A percentile compares a stretch with the other conserved stretches of the same genome.
phyloP scores from a whole-genome alignment of 2,329 filamentous ascomycete genomes.

The Blastomyces gilchristii region DNA sequence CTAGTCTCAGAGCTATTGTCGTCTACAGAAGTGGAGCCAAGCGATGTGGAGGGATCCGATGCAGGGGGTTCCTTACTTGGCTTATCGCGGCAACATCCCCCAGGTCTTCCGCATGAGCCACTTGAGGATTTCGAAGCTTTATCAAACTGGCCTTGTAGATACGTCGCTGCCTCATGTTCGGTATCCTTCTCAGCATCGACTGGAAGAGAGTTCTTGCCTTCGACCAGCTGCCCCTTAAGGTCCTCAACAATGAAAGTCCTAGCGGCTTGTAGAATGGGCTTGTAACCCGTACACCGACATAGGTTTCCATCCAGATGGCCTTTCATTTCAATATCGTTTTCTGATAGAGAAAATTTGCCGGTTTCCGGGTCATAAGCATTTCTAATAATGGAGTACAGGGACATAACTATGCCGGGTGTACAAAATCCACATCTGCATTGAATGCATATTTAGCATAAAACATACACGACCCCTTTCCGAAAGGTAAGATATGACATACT shows the following conservation, averaged over 20 bases:
- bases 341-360: conserved; percentile 60
- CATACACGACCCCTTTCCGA: background rate
- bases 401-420: conserved; percentile 81
- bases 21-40: background rate
- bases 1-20: conserved; percentile 8
- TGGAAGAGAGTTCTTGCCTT: conserved; percentile 40
- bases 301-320: conserved; percentile 86
- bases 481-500: conserved; percentile 30
- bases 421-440: conserved; percentile 60
- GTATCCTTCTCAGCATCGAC: conserved; percentile 46
- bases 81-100: conserved; percentile 21
- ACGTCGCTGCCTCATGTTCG: conserved; percentile 41
- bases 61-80: conserved; percentile 10
- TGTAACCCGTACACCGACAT: conserved; percentile 78
- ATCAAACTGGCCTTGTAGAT: conserved; percentile 13
- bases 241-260: conserved; percentile 57
- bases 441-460: background rate
- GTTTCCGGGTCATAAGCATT: conserved; percentile 74
- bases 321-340: conserved; percentile 59
- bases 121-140: background rate
- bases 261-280: conserved; percentile 76
- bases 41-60: conserved; percentile 6
- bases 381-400: conserved; percentile 28
- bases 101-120: conserved; percentile 20
- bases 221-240: conserved; percentile 39